Evolutionary conservation across 129 eudicot species (phyloP).

Genomic region (Centella asiatica): DNA sequence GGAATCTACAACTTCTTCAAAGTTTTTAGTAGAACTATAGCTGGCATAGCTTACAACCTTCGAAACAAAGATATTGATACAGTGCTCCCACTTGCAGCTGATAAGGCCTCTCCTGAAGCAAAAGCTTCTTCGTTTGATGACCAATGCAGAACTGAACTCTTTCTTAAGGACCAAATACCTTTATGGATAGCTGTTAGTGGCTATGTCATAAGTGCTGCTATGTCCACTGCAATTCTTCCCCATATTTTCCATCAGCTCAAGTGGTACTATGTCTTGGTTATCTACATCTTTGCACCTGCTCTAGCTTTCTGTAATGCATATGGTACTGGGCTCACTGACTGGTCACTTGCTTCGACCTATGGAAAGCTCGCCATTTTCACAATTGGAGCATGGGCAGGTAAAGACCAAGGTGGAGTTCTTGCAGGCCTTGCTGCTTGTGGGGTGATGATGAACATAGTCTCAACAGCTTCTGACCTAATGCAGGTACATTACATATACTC

Average conservation of each 20-base stretch:
- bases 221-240: constrained; percentile 34
- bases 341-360: constrained; percentile 59
- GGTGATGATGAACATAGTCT: constrained; percentile 60
- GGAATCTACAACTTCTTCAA: constrained; percentile 49
- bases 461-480: constrained; percentile 53
- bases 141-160: constrained; percentile 30
- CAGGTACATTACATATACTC: constrained; percentile 17
- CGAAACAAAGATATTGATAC: background rate
- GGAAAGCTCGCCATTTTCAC: constrained; percentile 50
- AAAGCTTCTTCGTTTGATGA: constrained; percentile 27
- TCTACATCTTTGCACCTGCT: constrained; percentile 41
- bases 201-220: constrained; percentile 29
- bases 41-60: background rate
- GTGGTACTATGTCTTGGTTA: constrained; percentile 47
- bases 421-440: constrained; percentile 78
- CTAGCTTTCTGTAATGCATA: constrained; percentile 67
- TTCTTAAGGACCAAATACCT: constrained; percentile 49
- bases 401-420: constrained; percentile 49
- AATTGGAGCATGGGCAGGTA: constrained; percentile 49
- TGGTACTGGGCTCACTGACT: constrained; percentile 65
- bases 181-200: constrained; percentile 29
- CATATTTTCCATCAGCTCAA: constrained; percentile 37
- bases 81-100: background rate
- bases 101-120: constrained; percentile 9
- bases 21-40: constrained; percentile 21